phyloP scores from a whole-genome alignment of 306 rosid genomes.

The Cucurbita maxima region DNA sequence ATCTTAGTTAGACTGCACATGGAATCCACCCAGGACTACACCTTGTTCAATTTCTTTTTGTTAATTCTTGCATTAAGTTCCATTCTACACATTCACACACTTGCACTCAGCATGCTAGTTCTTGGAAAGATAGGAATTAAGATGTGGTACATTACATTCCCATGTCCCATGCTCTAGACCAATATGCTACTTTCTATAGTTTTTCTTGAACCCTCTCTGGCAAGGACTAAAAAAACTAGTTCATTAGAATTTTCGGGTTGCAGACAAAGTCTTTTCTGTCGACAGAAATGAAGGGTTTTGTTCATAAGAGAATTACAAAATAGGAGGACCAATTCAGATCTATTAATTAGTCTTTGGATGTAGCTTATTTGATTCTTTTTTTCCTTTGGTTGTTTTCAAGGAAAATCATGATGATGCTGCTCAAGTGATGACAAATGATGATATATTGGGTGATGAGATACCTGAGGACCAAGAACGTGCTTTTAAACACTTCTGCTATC shows the following conservation, averaged over 20 bases:
- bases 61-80: not conserved
- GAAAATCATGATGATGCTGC: conserved; percentile 41
- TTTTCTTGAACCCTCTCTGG: not conserved
- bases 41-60: not conserved
- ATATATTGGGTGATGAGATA: conserved; percentile 94
- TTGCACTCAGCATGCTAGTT: not conserved
- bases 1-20: not conserved
- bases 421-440: conserved; percentile 74
- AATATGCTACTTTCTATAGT: not conserved
- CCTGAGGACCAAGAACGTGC: conserved; percentile 83
- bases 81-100: not conserved
- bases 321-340: not conserved
- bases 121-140: not conserved
- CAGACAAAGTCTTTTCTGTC: not conserved
- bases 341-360: not conserved
- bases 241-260: not conserved
- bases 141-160: not conserved
- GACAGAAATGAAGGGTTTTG: not conserved
- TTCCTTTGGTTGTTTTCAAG: conserved; percentile 20
- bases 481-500: conserved; percentile 83
- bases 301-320: not conserved
- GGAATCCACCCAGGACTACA: not conserved
- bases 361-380: not conserved
- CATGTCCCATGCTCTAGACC: not conserved
- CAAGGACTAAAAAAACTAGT: not conserved